These are phyloP conservation scores for Pulveroboletus sp. DNA, from an alignment of 768 basidiomycete species.

Conservation along the genomic window DNA sequence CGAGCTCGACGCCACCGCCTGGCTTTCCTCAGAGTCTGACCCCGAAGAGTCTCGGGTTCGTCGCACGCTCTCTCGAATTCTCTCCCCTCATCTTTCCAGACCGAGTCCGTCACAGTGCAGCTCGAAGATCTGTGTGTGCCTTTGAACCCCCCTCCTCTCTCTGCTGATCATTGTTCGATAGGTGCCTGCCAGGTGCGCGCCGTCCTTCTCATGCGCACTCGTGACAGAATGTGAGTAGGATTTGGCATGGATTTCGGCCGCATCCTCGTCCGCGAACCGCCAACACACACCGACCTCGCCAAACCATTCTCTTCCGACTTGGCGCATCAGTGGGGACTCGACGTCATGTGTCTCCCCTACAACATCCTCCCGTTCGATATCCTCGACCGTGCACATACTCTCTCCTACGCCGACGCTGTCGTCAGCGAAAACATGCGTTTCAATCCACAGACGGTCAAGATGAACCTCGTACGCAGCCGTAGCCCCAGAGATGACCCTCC, in stretches of 20 bases:
- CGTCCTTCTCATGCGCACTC: neutral
- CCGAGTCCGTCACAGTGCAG: conserved; percentile 30
- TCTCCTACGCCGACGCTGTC: conserved; percentile 35
- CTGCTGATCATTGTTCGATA: conserved; percentile 16
- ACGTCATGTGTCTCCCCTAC: conserved; percentile 57
- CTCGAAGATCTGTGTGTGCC: conserved; percentile 47
- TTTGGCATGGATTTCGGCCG: conserved; percentile 37
- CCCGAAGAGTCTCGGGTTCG: conserved; percentile 24
- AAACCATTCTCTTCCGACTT: conserved; percentile 49
- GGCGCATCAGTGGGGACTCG: conserved; percentile 42
- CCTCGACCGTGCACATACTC: conserved; percentile 34
- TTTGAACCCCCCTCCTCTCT: neutral
- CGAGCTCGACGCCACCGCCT: conserved; percentile 40
- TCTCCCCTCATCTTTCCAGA: conserved; percentile 23
- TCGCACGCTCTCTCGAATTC: conserved; percentile 4
- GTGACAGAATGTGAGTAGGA: conserved; percentile 11
- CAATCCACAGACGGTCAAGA: conserved; percentile 41
- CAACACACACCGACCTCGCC: conserved; percentile 24
- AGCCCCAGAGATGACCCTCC: neutral
- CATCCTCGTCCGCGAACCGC: conserved; percentile 35
- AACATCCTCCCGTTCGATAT: conserved; percentile 49
- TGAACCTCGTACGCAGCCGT: conserved; percentile 40
- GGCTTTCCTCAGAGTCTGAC: conserved; percentile 24
- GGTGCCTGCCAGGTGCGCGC: conserved; percentile 30
- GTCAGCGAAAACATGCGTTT: conserved; percentile 39